Base-by-base conservation (phyloP, 148 eudicot genomes). In the Cornus florida region DNA sequence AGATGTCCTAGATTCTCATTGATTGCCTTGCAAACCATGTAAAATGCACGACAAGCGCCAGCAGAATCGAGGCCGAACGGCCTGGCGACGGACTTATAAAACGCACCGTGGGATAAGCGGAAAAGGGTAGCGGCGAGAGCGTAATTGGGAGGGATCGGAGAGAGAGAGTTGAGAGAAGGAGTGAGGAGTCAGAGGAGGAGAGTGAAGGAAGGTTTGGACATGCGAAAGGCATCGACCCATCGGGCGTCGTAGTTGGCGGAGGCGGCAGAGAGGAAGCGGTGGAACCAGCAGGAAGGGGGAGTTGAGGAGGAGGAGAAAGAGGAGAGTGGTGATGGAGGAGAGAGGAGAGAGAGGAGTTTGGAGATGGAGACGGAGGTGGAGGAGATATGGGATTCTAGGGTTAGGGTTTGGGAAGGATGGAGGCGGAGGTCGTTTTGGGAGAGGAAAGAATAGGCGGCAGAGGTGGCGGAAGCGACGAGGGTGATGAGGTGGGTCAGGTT, bases 161-260 rank as follows among this genome's bases (percentile, higher is more conserved):
- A 83, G 23, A 92, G 82, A 11, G 77, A 59, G 53, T 78, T 65
- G 50, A 94, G 85, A 20, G 87, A 77, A 7, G 90, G 83, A 7
- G 88, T 76, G 20, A 94, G 83, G 3, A 87, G 72, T 0, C 89
- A 74, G 53, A 83, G 84, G 56, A 91, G 91, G 69, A 79, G 87
- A 69, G 84, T 83, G 80, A 94, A 94, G 0, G 94, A 88, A 32
- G 94, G 86, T 74, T 86, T 91, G 0, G 98, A 89, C 91, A 94
- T 87, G 9, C 91, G 87, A 64, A 94, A 94, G 69, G 81, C 80
- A 14, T 91, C 83, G 17, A 79, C 69, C 94, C 97, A 94, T 0
- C 86, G 75, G 32, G 85, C 72, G 65, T 90, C 92, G 57, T 78
- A 78, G 67, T 88, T 84, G 5, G 35, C 41, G 35, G 80, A 17